Percentiles rank a stretch among this genome's conserved stretches.
Evolutionary conservation across 495 filamentous ascomycete species (phyloP).

Genomic region (Penicillium taxi): DNA sequence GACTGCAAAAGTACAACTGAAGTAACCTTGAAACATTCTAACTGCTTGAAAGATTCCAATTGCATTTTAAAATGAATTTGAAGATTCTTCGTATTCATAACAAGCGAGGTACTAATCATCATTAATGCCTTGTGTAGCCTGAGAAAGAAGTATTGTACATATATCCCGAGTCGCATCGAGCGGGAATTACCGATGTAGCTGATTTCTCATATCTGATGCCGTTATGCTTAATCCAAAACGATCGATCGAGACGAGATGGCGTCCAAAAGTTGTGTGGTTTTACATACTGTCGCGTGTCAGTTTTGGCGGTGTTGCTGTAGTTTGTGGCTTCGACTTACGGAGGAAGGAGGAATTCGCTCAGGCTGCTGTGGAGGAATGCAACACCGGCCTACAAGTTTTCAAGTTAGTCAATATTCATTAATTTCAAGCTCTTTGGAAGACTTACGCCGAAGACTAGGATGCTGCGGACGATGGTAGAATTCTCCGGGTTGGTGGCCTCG

Average conservation of each 20-base stretch:
- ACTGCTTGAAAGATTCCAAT: too few relatives aligned
- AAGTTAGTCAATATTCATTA: background rate
- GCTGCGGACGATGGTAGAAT: slow-evolving; percentile 65
- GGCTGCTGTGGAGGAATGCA: slow-evolving; percentile 65
- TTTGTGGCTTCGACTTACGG: slow-evolving; percentile 45
- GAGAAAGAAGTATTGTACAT: slow-evolving; percentile 23
- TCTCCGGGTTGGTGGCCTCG: slow-evolving; percentile 61
- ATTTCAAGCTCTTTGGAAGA: slow-evolving; percentile 7
- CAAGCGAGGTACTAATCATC: slow-evolving; percentile 4
- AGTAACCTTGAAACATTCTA: too few relatives aligned
- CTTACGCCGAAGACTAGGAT: slow-evolving; percentile 66
- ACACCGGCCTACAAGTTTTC: slow-evolving; percentile 54
- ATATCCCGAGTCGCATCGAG: slow-evolving; percentile 12
- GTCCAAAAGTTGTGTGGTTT: slow-evolving; percentile 9
- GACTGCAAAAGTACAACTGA: too few relatives aligned
- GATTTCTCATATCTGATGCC: slow-evolving; percentile 16
- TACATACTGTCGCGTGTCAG: slow-evolving; percentile 18
- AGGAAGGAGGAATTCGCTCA: slow-evolving; percentile 66
- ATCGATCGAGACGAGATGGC: slow-evolving; percentile 8
- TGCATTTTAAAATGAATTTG: background rate
- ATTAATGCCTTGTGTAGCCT: slow-evolving; percentile 3
- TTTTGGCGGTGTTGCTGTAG: background rate
- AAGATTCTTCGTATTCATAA: slow-evolving; percentile 21
- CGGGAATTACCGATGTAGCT: slow-evolving; percentile 9
- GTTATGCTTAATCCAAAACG: slow-evolving; percentile 16